Conservation (phyloP, 805 yeast species). For the Lipomyces spencermartinsiae region DNA sequence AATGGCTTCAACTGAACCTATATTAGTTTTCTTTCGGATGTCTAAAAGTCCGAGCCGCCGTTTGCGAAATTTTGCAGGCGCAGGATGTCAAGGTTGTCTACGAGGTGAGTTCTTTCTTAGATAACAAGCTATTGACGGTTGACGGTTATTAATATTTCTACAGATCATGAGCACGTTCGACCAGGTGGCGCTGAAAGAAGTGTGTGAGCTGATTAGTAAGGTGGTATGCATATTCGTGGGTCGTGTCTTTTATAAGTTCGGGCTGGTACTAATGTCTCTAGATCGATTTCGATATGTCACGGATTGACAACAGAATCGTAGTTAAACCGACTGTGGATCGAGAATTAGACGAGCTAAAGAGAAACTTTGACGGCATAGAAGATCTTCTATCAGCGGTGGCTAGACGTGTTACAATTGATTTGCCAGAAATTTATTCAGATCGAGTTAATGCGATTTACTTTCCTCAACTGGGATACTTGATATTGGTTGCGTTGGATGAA, state of each 20-base stretch:
- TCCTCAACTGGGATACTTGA: slow-evolving; percentile 55
- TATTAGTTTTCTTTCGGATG: slow-evolving; percentile 13
- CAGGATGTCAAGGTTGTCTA: slow-evolving; percentile 5
- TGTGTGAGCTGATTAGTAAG: slow-evolving; percentile 40
- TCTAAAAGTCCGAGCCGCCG: slow-evolving; percentile 12
- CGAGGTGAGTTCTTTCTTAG: slow-evolving; percentile 6
- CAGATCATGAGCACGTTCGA: slow-evolving; percentile 36
- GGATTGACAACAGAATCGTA: slow-evolving; percentile 42
- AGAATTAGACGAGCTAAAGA: slow-evolving; percentile 43
- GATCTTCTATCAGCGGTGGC: slow-evolving; percentile 41
- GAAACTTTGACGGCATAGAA: slow-evolving; percentile 48
- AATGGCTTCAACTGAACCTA: slow-evolving; percentile 23
- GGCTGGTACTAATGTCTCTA: not conserved
- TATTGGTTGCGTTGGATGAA: slow-evolving; percentile 42
- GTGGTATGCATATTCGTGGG: slow-evolving; percentile 24
- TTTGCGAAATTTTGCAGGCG: slow-evolving; percentile 7
- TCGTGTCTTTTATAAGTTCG: not conserved
- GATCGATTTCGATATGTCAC: slow-evolving; percentile 51
- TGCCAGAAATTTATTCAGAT: slow-evolving; percentile 16
- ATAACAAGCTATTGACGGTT: not conserved
- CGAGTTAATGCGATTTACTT: slow-evolving; percentile 51
- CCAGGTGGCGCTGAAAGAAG: slow-evolving; percentile 16
- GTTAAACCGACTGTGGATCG: slow-evolving; percentile 46
- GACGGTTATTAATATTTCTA: slow-evolving; percentile 11
- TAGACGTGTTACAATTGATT: slow-evolving; percentile 8